Evolutionary conservation across 2,329 filamentous ascomycete genomes (phyloP).

Genomic region (Alternaria sp.): DNA sequence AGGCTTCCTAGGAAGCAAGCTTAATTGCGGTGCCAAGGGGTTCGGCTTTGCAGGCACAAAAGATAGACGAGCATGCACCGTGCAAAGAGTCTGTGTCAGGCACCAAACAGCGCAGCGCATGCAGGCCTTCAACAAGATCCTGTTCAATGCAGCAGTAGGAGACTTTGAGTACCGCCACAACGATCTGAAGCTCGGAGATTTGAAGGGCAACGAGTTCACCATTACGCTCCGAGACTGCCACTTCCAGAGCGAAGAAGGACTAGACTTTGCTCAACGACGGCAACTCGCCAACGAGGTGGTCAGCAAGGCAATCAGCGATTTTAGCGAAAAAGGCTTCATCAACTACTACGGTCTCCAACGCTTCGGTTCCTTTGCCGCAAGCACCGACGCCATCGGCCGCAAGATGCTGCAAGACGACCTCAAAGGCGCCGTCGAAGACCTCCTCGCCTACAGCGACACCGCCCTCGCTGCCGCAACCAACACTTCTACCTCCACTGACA

Average conservation of each 20-base stretch:
- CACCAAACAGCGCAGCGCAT: constrained; percentile 70
- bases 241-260: constrained; percentile 60
- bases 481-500: constrained; percentile 36
- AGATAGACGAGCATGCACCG: constrained; percentile 85
- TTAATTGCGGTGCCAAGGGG: constrained; percentile 73
- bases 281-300: constrained; percentile 63
- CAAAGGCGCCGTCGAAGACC: constrained; percentile 77
- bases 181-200: constrained; percentile 80
- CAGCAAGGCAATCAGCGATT: constrained; percentile 68
- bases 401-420: constrained; percentile 85
- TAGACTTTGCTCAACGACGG: constrained; percentile 47
- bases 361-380: constrained; percentile 86
- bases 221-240: constrained; percentile 89
- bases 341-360: constrained; percentile 99
- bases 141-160: constrained; percentile 72
- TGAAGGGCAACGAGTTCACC: constrained; percentile 89
- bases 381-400: constrained; percentile 84
- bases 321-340: constrained; percentile 82
- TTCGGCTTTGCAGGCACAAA: constrained; percentile 90
- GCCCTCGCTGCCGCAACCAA: constrained; percentile 63
- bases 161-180: constrained; percentile 80
- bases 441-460: constrained; percentile 75
- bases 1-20: constrained; percentile 74
- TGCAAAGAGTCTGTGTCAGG: constrained; percentile 77
- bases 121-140: constrained; percentile 66